Base-by-base conservation (phyloP, 345 rosid genomes). In the Fremontodendron californicum region DNA sequence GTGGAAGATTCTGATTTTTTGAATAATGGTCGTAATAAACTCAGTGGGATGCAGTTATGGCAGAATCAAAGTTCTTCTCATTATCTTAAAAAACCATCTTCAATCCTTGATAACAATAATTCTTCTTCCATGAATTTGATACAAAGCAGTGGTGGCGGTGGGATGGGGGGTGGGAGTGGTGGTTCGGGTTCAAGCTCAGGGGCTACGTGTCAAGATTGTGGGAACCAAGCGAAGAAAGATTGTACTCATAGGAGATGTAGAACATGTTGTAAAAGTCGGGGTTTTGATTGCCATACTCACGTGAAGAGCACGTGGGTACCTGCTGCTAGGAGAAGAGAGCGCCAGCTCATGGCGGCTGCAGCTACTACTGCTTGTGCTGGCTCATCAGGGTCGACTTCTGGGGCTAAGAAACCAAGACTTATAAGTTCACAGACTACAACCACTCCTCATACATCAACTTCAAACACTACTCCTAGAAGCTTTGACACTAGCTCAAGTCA, bases 231-330 rank as follows among this genome's bases (percentile, higher is more conserved):
- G 0, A 96, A 96, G 91, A 96, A 96, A 48, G 99, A 92, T 76
- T 96, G 99, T 31, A 84, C 71, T 75, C 95, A 89, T 73, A 81
- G 94, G 64, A 85, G 99, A 83, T 96, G 99, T 57, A 82, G 99
- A 79, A 93, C 99, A 1, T 96, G 99, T 57, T 96, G 99, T 70
- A 93, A 93, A 78, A 93, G 96, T 76, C 92, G 99, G 37, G 96
- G 99, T 25, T 93, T 88, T 78, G 96, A 91, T 73, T 96, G 99
- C 63, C 45, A 87, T 21, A 96, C 99, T 31, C 99, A 96, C 84
- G 94, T 96, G 77, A 96, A 89, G 82, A 96, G 99, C 91, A 96
- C 99, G 55, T 96, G 99, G 99, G 98, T 93, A 6, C 91, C 99
- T 8, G 97, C 99, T 0, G 88, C 99, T 3, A 67, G 97, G 75